These are phyloP conservation scores for Akanthomyces muscarius DNA, from an alignment of 2,329 filamentous ascomycete species.

Conservation along the genomic window DNA sequence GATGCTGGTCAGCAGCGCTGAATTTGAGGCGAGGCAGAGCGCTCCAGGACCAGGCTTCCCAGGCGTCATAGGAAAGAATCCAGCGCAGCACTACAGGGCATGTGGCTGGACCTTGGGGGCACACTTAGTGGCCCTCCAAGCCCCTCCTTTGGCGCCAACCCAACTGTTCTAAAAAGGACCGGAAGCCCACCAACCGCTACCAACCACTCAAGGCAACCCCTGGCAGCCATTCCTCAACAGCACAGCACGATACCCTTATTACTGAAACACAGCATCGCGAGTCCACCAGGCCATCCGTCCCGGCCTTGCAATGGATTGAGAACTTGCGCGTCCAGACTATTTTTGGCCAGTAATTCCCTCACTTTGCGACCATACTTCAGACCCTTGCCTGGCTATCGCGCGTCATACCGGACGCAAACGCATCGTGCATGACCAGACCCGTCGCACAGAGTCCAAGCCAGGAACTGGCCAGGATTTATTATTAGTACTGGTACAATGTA, in stretches of 20 bases:
- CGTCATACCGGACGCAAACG: background rate
- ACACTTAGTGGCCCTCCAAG: no score
- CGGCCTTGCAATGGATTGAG: background rate
- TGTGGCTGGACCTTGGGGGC: background rate
- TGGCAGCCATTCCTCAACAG: background rate
- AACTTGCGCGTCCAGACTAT: background rate
- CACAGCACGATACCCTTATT: background rate
- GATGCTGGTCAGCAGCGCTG: background rate
- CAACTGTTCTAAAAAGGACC: background rate
- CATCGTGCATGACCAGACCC: slow-evolving; percentile 8
- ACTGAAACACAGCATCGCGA: slow-evolving; percentile 7
- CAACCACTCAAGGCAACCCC: background rate
- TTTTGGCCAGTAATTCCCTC: background rate
- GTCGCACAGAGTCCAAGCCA: slow-evolving; percentile 1
- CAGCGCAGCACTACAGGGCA: background rate
- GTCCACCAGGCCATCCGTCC: background rate
- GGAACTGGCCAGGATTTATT: background rate
- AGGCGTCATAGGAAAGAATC: background rate
- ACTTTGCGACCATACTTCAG: background rate
- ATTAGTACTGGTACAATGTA: background rate
- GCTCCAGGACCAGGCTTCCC: background rate
- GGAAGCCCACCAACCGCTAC: background rate
- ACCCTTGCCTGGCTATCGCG: slow-evolving; percentile 3
- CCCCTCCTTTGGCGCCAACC: background rate
- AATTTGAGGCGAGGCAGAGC: background rate